Evolutionary conservation across 2,329 filamentous ascomycete genomes (phyloP), one percentile per base, ranked within the genome.

Genomic region (Lecanicillium sp.): DNA sequence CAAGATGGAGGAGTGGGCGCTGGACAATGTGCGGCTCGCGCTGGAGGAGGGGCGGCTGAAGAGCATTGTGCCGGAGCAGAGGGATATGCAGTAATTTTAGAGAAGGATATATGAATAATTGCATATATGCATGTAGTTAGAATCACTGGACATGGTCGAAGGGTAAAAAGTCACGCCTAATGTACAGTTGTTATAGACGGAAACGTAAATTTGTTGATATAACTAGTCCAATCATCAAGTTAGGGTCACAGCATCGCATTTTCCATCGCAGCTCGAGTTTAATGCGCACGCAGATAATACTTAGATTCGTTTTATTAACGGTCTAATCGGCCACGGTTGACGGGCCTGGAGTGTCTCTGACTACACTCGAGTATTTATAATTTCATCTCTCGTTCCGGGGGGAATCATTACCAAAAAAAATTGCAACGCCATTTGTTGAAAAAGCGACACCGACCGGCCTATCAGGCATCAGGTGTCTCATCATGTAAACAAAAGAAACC

Each of bases 1-100:
- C 36, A 77, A 78, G 64, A 83, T 91, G 86, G 87, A 91, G 67
- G 75, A 81, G 59, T 88, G 83, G 82, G 77, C 79, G 32, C 83
- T 91, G 55, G 75, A 73, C 24, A 91, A 93, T 60, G 75, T 90
- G 26, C 71, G 74, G 19, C 66, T 72, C 54, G 86, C 82, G 2
- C 56, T 90, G 5, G 71, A 78, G 54, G 73, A 73, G 41, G 82
- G 82, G 0, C 77, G 71, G 54, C 61, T 90, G 58, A 79, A 77
- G 62, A 87, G 75, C 52, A 77, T 84, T 17, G 86, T 91, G n/a
- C 76, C 79, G 1, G 87, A 91, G 67, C 86, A 91, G 65, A 67
- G 58, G 53, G 51, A 58, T 4, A 44, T 48, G 37, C 45, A 50
- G 7, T 37, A 40, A 26, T 14, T 23, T 19, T 36, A 14, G 15